A percentile compares a stretch with the other conserved stretches of the same genome.
Evolutionary conservation across 2,329 filamentous ascomycete genomes (phyloP).

Genomic region (Sporothrix globosa): DNA sequence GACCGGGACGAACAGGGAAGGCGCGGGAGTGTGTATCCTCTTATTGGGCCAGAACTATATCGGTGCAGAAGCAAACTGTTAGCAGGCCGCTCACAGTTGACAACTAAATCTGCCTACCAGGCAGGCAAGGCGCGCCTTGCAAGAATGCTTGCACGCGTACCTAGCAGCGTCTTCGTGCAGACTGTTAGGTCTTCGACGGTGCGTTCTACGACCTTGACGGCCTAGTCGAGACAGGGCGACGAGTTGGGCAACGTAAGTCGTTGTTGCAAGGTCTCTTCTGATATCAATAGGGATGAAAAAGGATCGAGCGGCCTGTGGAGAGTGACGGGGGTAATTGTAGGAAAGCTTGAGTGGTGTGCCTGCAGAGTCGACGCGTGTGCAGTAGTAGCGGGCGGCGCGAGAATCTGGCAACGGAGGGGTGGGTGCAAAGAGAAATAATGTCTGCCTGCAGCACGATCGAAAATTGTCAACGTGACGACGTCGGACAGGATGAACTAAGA

Average conservation of each 20-base stretch:
- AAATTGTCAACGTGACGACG: conserved; percentile 22
- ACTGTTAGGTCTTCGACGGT: background rate
- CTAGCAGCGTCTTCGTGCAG: background rate
- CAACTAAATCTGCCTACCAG: background rate
- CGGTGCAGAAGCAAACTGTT: background rate
- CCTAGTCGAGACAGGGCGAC: background rate
- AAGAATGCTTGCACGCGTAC: background rate
- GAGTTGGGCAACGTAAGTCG: background rate
- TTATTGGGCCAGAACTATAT: conserved; percentile 5
- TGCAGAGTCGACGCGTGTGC: conserved; percentile 18
- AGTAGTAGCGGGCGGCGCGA: background rate
- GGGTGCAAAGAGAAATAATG: background rate
- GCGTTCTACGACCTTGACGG: background rate
- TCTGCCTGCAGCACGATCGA: conserved; percentile 25
- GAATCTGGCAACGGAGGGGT: background rate
- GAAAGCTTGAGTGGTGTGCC: background rate
- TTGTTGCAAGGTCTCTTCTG: background rate
- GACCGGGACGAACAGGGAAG: conserved; percentile 20
- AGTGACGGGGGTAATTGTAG: conserved; percentile 16
- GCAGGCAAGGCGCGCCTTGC: background rate
- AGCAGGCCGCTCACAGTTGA: background rate
- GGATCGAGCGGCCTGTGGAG: conserved; percentile 18
- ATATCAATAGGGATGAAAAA: background rate
- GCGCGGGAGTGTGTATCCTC: conserved; percentile 8
- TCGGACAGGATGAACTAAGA: conserved; percentile 5